A percentile compares a stretch with the other conserved stretches of the same genome.
These are phyloP conservation scores for Cyclotella kingstonii DNA, from an alignment of 108 stramenopile species.

Conservation along the genomic window DNA sequence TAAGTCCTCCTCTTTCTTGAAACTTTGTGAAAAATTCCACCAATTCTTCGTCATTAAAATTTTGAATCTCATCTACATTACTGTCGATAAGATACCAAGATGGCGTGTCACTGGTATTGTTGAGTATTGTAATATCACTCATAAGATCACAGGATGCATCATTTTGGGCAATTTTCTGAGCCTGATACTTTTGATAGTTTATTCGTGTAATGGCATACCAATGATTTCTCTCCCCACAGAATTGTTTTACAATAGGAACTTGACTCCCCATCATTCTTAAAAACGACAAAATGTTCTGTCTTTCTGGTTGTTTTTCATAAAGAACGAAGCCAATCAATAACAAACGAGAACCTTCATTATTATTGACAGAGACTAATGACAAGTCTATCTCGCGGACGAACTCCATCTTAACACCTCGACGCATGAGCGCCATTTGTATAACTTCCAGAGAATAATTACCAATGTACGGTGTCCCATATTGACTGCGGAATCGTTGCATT, in stretches of 20 bases:
- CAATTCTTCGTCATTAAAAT: constrained; percentile 13
- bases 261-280: constrained; percentile 11
- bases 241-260: constrained; percentile 18
- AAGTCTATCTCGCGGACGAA: constrained; percentile 8
- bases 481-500: constrained; percentile 25
- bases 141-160: background rate
- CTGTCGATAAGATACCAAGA: constrained; percentile 36
- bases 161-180: no score
- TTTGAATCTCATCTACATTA: constrained; percentile 3
- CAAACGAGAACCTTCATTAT: background rate
- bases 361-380: background rate
- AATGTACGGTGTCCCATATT: constrained; percentile 26
- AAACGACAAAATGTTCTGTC: constrained; percentile 8
- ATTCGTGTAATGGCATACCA: constrained; percentile 51
- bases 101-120: background rate
- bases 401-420: constrained; percentile 33
- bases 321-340: constrained; percentile 37
- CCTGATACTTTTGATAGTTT: constrained; percentile 8
- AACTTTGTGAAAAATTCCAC: constrained; percentile 5
- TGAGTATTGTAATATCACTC: background rate
- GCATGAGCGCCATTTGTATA: constrained; percentile 26
- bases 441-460: constrained; percentile 48
- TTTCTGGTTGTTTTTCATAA: constrained; percentile 14
- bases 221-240: constrained; percentile 30
- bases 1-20: constrained; percentile 24